Percentiles rank a stretch among this genome's conserved stretches.
These are phyloP conservation scores for Atkinsonella hypoxylon DNA, from an alignment of 2,329 filamentous ascomycete species.

Conservation along the genomic window DNA sequence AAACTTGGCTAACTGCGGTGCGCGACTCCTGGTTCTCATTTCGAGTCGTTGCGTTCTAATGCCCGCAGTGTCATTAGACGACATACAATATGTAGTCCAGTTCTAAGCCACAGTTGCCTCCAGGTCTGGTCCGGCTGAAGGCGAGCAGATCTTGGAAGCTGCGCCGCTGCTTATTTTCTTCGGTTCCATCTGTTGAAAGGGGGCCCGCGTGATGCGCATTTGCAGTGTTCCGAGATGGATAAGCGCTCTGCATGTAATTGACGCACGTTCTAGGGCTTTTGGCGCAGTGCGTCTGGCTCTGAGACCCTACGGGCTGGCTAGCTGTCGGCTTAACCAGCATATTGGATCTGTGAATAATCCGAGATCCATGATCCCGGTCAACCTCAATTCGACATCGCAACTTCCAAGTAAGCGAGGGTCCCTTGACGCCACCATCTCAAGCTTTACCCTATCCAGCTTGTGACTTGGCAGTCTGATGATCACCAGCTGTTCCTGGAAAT, in stretches of 20 bases:
- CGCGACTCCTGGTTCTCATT: no score
- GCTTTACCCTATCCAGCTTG: neutral
- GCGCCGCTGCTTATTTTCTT: neutral
- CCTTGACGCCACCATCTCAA: slow-evolving; percentile 4
- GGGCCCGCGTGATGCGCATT: neutral
- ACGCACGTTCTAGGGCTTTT: neutral
- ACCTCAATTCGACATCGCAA: neutral
- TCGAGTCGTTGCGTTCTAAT: no score
- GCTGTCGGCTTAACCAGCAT: neutral
- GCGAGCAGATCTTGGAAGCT: neutral
- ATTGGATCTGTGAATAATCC: slow-evolving; percentile 3
- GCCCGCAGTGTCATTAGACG: no score
- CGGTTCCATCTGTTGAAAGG: neutral
- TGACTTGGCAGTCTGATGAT: neutral
- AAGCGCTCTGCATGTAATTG: neutral
- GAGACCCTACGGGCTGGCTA: neutral
- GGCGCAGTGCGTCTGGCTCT: neutral
- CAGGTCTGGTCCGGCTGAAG: neutral
- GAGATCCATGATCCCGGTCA: slow-evolving; percentile 3
- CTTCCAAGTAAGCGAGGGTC: neutral
- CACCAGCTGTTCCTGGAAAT: neutral
- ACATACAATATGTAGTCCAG: neutral
- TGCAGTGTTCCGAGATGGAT: neutral
- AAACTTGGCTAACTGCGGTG: no score
- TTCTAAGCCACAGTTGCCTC: neutral